phyloP scores from a whole-genome alignment of 768 basidiomycete species.

The Hericium alpestre region DNA sequence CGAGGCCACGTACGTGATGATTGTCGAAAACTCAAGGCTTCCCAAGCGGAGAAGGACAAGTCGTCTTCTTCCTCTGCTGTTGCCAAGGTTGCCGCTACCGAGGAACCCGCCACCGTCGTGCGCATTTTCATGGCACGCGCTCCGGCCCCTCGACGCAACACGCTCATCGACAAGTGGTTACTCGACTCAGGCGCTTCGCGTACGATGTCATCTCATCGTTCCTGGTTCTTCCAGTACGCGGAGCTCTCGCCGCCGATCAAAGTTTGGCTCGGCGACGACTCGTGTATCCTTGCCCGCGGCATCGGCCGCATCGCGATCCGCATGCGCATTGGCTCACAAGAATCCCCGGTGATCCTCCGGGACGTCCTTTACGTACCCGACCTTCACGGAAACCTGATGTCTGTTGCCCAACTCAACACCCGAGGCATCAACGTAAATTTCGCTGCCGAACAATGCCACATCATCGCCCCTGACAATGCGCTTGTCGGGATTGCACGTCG shows the following conservation, averaged over 20 bases:
- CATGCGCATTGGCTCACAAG: background rate
- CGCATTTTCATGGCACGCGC: background rate
- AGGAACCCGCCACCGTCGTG: background rate
- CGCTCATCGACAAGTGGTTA: slow-evolving; percentile 4
- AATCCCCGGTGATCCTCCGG: background rate
- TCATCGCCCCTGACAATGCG: background rate
- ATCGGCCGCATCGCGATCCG: background rate
- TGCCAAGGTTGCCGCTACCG: background rate
- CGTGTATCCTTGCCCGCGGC: background rate
- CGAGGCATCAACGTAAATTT: background rate
- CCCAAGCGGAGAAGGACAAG: too few species aligned
- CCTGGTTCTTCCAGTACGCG: background rate
- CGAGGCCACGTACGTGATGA: too few species aligned
- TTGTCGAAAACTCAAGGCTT: too few species aligned
- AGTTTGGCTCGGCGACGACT: slow-evolving; percentile 12
- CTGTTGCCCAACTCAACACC: background rate
- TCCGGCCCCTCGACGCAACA: background rate
- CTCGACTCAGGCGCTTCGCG: slow-evolving; percentile 13
- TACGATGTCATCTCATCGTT: slow-evolving; percentile 9
- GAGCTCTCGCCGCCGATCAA: background rate
- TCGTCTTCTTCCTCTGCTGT: too few species aligned
- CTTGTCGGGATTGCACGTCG: background rate
- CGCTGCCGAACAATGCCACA: background rate
- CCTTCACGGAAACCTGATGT: background rate
- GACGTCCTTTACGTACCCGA: background rate